Evolutionary conservation across 176 grass and related monocot genomes (phyloP).

Genomic region (Ensete ventricosum): DNA sequence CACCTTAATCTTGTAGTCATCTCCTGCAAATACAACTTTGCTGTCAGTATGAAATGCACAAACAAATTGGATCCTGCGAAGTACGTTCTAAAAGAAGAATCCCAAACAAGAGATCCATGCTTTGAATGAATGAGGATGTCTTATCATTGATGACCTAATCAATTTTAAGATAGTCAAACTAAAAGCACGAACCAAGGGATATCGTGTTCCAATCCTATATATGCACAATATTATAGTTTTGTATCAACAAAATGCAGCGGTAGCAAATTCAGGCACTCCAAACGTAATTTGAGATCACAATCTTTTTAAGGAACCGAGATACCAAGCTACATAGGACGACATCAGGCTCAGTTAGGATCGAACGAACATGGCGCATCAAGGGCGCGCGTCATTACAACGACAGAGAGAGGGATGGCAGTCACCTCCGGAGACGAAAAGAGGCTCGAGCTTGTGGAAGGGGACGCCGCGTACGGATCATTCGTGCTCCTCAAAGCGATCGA

Average conservation of each 20-base stretch:
- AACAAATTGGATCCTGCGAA: not conserved
- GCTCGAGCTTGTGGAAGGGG: slow-evolving; percentile 87
- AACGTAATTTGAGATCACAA: too few species aligned
- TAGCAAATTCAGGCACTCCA: too few species aligned
- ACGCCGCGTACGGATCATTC: slow-evolving; percentile 75
- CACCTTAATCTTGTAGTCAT: slow-evolving; percentile 94
- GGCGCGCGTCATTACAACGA: slow-evolving; percentile 6
- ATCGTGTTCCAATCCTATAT: too few species aligned
- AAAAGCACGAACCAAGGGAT: not conserved
- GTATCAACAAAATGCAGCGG: too few species aligned
- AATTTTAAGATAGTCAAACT: not conserved
- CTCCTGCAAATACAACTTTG: slow-evolving; percentile 37
- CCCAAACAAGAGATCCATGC: not conserved
- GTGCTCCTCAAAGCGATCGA: slow-evolving; percentile 90
- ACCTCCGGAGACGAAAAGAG: slow-evolving; percentile 99
- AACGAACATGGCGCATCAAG: too few species aligned
- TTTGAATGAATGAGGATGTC: too few species aligned
- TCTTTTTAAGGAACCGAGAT: too few species aligned
- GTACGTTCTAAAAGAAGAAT: not conserved
- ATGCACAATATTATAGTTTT: too few species aligned
- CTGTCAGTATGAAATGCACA: not conserved
- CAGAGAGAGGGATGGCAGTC: not conserved
- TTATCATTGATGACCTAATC: too few species aligned
- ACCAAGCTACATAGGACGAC: too few species aligned
- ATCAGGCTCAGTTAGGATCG: too few species aligned